Evolutionary conservation across 768 basidiomycete species (phyloP).

Genomic region (Lactarius sp.): DNA sequence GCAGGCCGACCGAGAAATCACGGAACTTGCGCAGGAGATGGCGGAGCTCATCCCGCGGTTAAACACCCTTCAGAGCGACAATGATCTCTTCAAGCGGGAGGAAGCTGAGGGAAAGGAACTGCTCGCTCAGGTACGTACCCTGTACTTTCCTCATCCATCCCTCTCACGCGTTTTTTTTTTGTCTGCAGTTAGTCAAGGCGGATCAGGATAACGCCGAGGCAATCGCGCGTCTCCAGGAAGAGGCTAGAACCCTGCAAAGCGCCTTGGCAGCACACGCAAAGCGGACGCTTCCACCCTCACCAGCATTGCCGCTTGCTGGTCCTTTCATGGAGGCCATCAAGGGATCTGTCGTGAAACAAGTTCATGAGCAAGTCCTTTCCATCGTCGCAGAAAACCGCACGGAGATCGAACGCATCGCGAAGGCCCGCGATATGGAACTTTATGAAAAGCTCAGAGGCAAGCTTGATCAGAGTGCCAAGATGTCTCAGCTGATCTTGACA

Average conservation of each 20-base stretch:
- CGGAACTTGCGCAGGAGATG: slow-evolving; percentile 22
- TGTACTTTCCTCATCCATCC: background rate
- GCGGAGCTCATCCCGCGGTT: slow-evolving; percentile 14
- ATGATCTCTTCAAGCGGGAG: slow-evolving; percentile 20
- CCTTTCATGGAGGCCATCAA: slow-evolving; percentile 12
- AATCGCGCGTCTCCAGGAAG: slow-evolving; percentile 11
- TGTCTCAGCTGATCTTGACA: slow-evolving; percentile 14
- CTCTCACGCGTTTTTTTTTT: background rate
- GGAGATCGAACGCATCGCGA: slow-evolving; percentile 7
- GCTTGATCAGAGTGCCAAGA: slow-evolving; percentile 9
- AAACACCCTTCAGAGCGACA: slow-evolving; percentile 11
- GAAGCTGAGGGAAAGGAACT: slow-evolving; percentile 23
- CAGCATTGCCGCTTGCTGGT: background rate
- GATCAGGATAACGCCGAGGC: slow-evolving; percentile 15
- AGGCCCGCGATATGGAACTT: slow-evolving; percentile 12
- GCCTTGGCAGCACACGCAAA: slow-evolving; percentile 9
- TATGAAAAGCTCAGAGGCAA: slow-evolving; percentile 19
- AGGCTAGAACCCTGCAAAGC: slow-evolving; percentile 2
- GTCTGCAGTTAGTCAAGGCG: slow-evolving; percentile 17
- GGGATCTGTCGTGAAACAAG: background rate
- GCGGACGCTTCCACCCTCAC: background rate
- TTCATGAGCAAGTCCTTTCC: slow-evolving; percentile 12
- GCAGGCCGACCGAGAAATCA: slow-evolving; percentile 17
- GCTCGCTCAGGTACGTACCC: slow-evolving; percentile 27
- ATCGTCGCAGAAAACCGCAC: slow-evolving; percentile 6